Base-by-base conservation (phyloP, 2,329 filamentous ascomycete species). In the Lasiodiplodia theobromae region DNA sequence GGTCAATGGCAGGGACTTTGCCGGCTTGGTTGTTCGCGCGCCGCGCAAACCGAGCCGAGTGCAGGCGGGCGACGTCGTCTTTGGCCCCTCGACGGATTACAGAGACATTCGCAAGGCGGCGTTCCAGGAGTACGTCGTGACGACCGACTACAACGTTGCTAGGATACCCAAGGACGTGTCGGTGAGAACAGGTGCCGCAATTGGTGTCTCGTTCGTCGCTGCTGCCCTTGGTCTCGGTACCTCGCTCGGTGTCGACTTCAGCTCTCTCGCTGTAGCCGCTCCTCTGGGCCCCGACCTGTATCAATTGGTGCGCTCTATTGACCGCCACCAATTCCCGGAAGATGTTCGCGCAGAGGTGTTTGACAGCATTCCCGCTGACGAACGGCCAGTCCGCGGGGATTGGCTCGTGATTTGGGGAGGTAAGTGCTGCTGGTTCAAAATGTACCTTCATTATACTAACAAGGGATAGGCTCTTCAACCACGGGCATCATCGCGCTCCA, bases 391-490 rank as follows among this genome's bases (percentile, higher is more conserved):
- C 53, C 72, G 78, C 0, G 90, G 89, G 0, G 91, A 94, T 69
- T 93, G 90, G 87, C 79, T 94, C 44, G 88, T 87, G 1, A 87
- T 94, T 56, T 94, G 91, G 91, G 91, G 91, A 69, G 91, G 77
- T 68, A 2, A 18, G 66, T 31, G 6, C 14, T 18, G 14, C 21
- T 25, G 4, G 4, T 38, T 44, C 23, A 1, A 5, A 0, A 44
- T 2, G 0, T 6, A 11, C 31, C 23, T 18, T 25, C 14, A 12
- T 2, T 2, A 2, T 23, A n/a, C 65, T 67, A 6, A 67, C 18
- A 6, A 7, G 1, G 16, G 90, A 91, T 91, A 69, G 91, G 77
- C 8, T 92, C 90, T 1, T 91, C 90, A 0, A 92, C 89, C 0
- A 92, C 89, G 1, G 91, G 90, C 0, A 86, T 89, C 71, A 82